A percentile compares a stretch with the other conserved stretches of the same genome.
Conservation (phyloP, 2,329 filamentous ascomycete genomes). For the Fusarium sp. region DNA sequence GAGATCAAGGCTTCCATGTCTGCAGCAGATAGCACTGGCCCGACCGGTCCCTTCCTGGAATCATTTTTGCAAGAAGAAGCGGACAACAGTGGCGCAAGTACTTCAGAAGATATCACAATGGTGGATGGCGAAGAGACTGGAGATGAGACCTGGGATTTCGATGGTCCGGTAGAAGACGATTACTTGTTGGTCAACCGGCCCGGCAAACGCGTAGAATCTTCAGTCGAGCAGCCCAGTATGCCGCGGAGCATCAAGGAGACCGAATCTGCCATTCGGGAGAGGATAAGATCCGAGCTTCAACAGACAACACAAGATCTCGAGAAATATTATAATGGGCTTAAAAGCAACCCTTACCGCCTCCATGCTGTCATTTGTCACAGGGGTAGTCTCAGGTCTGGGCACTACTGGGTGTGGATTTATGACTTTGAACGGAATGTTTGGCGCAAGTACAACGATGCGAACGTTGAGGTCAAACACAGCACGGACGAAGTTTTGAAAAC, state of each 20-base stretch:
- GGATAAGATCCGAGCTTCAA: constrained; percentile 59
- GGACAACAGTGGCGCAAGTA: neutral
- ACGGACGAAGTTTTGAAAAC: constrained; percentile 75
- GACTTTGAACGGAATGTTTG: constrained; percentile 86
- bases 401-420: constrained; percentile 97
- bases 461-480: constrained; percentile 76
- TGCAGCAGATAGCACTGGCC: constrained; percentile 45
- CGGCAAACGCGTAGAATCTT: constrained; percentile 1
- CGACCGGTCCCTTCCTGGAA: constrained; percentile 49
- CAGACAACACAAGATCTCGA: constrained; percentile 48
- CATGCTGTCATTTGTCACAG: constrained; percentile 95
- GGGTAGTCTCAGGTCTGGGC: constrained; percentile 78
- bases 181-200: constrained; percentile 49
- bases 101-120: constrained; percentile 6
- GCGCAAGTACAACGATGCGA: constrained; percentile 94
- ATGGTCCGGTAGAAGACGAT: constrained; percentile 55
- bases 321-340: constrained; percentile 62
- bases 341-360: constrained; percentile 79
- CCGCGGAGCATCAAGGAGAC: constrained; percentile 36
- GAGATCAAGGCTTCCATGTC: constrained; percentile 60
- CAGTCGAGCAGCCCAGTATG: constrained; percentile 4
- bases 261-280: constrained; percentile 55
- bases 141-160: constrained; percentile 55
- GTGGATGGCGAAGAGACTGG: constrained; percentile 1
- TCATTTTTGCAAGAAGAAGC: constrained; percentile 25